Percentiles rank a stretch among this genome's conserved stretches.
Conservation (phyloP, 495 filamentous ascomycete species). For the Tetracladium marchalianum region DNA sequence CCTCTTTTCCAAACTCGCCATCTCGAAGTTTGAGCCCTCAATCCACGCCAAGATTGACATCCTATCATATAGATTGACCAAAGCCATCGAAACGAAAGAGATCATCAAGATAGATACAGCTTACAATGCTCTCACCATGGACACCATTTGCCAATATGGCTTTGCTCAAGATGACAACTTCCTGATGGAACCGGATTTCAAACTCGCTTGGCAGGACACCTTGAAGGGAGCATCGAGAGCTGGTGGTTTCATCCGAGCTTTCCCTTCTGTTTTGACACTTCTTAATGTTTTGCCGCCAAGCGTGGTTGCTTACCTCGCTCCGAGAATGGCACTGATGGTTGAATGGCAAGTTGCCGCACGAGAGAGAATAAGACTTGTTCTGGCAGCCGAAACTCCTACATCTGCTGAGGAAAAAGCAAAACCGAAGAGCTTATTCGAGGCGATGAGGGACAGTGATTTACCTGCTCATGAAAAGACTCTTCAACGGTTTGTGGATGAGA, state of each 20-base stretch:
- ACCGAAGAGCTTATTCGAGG: conserved; percentile 3
- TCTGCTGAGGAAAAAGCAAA: not conserved
- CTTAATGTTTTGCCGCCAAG: conserved; percentile 1
- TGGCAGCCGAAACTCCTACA: not conserved
- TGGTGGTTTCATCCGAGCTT: not conserved
- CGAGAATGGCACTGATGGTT: not conserved
- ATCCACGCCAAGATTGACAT: conserved; percentile 29
- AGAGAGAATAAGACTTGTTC: not conserved
- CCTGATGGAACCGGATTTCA: not conserved
- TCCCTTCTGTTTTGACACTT: not conserved
- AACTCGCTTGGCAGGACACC: not conserved
- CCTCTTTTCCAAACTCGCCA: conserved; percentile 39
- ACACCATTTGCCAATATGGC: conserved; percentile 2
- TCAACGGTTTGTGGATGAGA: conserved; percentile 14
- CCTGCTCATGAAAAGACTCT: conserved; percentile 5
- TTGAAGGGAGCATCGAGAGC: not conserved
- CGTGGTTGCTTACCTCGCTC: not conserved
- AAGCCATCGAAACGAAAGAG: not conserved
- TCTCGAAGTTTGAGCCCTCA: conserved; percentile 30
- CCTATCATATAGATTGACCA: not conserved
- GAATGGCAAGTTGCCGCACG: not conserved
- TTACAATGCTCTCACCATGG: conserved; percentile 1
- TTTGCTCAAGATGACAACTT: not conserved
- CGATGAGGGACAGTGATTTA: not conserved
- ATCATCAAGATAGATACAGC: not conserved